Evolutionary conservation across 495 filamentous ascomycete species (phyloP).

Genomic region (Aspergillus ostianus): DNA sequence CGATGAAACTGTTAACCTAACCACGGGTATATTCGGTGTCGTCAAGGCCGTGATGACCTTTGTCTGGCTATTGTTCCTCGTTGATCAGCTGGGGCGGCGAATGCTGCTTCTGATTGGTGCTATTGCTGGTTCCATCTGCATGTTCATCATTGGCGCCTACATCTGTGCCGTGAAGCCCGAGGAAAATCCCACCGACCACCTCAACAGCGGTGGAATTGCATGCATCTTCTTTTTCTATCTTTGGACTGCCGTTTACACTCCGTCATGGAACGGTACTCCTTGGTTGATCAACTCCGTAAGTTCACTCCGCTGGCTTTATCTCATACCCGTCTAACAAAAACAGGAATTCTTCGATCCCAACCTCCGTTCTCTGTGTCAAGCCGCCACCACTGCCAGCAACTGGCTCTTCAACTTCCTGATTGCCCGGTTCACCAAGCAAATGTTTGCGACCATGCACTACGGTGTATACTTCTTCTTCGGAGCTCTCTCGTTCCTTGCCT

Average conservation of each 20-base stretch:
- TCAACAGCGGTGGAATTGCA: slow-evolving; percentile 58
- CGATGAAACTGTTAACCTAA: slow-evolving; percentile 35
- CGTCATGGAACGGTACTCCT: slow-evolving; percentile 69
- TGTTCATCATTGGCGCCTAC: slow-evolving; percentile 69
- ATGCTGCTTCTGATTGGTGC: slow-evolving; percentile 69
- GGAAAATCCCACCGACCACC: slow-evolving; percentile 33
- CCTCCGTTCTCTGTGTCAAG: slow-evolving; percentile 65
- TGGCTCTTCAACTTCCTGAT: slow-evolving; percentile 79
- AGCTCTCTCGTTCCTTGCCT: slow-evolving; percentile 61
- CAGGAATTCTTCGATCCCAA: slow-evolving; percentile 61
- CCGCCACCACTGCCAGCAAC: slow-evolving; percentile 64
- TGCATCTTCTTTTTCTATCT: slow-evolving; percentile 78
- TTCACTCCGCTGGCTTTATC: background rate
- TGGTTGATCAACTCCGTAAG: slow-evolving; percentile 59
- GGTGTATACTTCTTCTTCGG: slow-evolving; percentile 80
- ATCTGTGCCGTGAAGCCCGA: slow-evolving; percentile 61
- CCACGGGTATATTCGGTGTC: slow-evolving; percentile 52
- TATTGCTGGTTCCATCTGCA: slow-evolving; percentile 63
- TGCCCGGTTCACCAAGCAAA: slow-evolving; percentile 68
- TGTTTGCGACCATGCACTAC: slow-evolving; percentile 67
- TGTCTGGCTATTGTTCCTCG: slow-evolving; percentile 65
- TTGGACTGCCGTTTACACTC: slow-evolving; percentile 72
- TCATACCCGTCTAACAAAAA: slow-evolving; percentile 11
- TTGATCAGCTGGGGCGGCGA: slow-evolving; percentile 67
- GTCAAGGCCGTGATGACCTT: slow-evolving; percentile 57